Evolutionary conservation across 2,329 filamentous ascomycete genomes (phyloP), one percentile per base, ranked within the genome.

Genomic region (Colletotrichum sp.): DNA sequence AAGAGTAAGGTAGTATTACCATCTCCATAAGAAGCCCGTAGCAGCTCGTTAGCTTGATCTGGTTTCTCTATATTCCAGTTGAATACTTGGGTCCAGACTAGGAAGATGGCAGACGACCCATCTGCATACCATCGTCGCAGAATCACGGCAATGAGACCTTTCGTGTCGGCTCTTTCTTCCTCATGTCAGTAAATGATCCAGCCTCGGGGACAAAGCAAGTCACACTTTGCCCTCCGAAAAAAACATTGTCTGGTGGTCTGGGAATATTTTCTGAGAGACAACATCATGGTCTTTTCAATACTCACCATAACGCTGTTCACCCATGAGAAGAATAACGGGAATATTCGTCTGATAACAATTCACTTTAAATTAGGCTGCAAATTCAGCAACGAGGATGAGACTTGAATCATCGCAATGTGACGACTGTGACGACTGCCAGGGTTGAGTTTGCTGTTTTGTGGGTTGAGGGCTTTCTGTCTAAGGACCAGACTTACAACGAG

Each of bases 171-270:
- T n/a, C 9, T 49, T 49, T 5, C 9, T 6, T n/a, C 3, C 19
- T 4, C 2, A 49, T 11, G 0, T 6, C 39, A 0, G 19, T n/a
- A 19, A 7, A n/a, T n/a, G n/a, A n/a, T n/a, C n/a, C n/a, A n/a
- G n/a, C n/a, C n/a, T n/a, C n/a, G n/a, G n/a, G n/a, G n/a, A n/a
- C n/a, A n/a, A n/a, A n/a, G n/a, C n/a, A n/a, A n/a, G n/a, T n/a
- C n/a, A n/a, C n/a, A n/a, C n/a, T n/a, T n/a, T n/a, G n/a, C n/a
- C n/a, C n/a, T n/a, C n/a, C n/a, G n/a, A n/a, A n/a, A n/a, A n/a
- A n/a, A n/a, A n/a, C n/a, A n/a, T n/a, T n/a, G n/a, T n/a, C n/a
- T n/a, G 36, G 8, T 2, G 36, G 3, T 11, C 39, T 44, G 0
- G 39, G 39, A 2, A 44, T 2, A 19, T 2, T 44, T 19, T n/a